Evolutionary conservation across 345 rosid species (phyloP), one percentile per base, ranked within the genome.

Genomic region (Eucalyptus lansdowneana): DNA sequence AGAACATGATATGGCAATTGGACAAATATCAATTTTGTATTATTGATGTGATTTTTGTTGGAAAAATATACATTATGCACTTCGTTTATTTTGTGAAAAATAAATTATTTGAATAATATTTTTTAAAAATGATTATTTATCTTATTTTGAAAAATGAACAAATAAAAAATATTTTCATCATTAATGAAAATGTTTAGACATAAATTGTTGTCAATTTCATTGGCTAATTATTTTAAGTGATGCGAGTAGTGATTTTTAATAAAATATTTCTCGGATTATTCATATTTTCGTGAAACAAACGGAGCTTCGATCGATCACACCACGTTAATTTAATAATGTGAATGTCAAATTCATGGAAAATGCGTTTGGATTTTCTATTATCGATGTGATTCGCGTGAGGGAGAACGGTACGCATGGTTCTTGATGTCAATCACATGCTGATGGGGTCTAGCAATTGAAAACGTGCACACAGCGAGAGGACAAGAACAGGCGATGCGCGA

Each of bases 51-150:
- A 72, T 37, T 72, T 10, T 45, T 24, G 8, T 5, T 45, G 40
- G 27, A 37, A 42, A 72, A 34, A 72, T 72, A 37, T 37, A 72
- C 25, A 37, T 9, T 10, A 34, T 37, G 3, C 5, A 34, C 14
- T 37, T 0, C 2, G 1, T 34, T 72, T 17, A 1, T 5, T 34
- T 5, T 1, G 3, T 0, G 3, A 10, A 72, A 34, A 72, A 37
- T 72, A 19, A 19, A 37, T 37, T 4, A 65, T n/a, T n/a, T 14
- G 19, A 12, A n/a, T 7, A 65, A 29, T 11, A 34, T 72, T 19
- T 14, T 17, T 2, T 2, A 19, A 72, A 72, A 72, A 2, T 69
- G 14, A 72, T 9, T 3, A 2, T 4, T 19, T 19, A 5, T 34
- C 10, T 72, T 16, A 2, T 22, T 34, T 72, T 34, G 6, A 72